Base-by-base conservation (phyloP, 1,284 basidiomycete genomes). In the Boletellus deceptivus region DNA sequence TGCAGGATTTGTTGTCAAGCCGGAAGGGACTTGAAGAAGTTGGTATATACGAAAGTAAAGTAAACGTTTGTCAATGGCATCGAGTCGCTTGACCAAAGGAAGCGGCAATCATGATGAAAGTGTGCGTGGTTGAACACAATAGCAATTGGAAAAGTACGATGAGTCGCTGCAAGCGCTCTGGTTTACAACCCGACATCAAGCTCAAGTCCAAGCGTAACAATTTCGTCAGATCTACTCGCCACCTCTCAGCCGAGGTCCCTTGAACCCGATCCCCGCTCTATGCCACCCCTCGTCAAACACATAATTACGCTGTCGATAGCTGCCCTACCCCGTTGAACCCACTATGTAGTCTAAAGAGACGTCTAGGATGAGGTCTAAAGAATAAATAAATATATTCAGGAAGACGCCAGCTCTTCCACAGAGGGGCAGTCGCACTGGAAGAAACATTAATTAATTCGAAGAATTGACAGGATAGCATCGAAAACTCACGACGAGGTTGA, bases 361-460 rank as follows among this genome's bases (percentile, higher is more conserved):
- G 20, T 55, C 54, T 58, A 52, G 25, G 31, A 48, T 51, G 36
- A 44, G 46, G 46, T 60, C 55, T 49, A 55, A 36, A 25, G 39
- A 42, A 46, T 33, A 22, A 22, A 53, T 54, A 46, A 53, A 41
- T 42, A 55, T 48, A 38, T 20, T 46, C 48, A 67, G 56, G 61
- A 63, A 39, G 71, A 71, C 39, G 72, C 72, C 31, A 80, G 64
- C 61, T 94, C 91, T 69, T 93, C 91, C 42, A 95, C 92, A 3
- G 87, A 80, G 29, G 91, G 90, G 62, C 93, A 97, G 67, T 94
- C 89, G 67, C 93, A 97, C 85, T 89, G 54, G 20, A 53, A 35
- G 36, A 41, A 42, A 14, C 8, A 35, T 13, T 11, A 31, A 29
- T 29, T 13, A 29, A 29, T 8, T 29, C 11, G 10, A 31, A 13